Conservation (phyloP, 495 filamentous ascomycete species). For the Aspergillus baeticus region DNA sequence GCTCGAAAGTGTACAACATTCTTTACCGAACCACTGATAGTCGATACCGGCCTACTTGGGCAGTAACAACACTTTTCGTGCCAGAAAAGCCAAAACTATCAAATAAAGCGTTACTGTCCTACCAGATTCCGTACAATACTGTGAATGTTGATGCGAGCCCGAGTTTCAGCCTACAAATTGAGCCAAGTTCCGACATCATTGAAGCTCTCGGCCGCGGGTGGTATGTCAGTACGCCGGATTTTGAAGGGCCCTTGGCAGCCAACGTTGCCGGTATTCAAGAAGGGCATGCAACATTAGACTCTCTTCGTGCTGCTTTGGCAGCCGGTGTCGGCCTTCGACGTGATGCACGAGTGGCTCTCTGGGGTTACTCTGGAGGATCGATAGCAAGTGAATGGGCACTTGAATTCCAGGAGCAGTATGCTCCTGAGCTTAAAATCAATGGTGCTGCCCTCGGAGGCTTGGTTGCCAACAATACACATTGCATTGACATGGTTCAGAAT, state of each 20-base stretch:
- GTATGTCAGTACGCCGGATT: constrained; percentile 48
- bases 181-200: constrained; percentile 1
- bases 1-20: constrained; percentile 42
- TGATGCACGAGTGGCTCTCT: constrained; percentile 33
- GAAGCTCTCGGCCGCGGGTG: constrained; percentile 34
- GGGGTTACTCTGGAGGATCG: constrained; percentile 54
- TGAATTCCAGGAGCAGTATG: constrained; percentile 47
- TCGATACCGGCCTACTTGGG: constrained; percentile 39
- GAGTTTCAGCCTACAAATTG: constrained; percentile 17
- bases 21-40: constrained; percentile 52
- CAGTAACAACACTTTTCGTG: constrained; percentile 49
- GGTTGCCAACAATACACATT: too few relatives aligned
- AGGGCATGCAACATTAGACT: constrained; percentile 48
- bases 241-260: constrained; percentile 40
- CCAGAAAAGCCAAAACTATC: constrained; percentile 30
- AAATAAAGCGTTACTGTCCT: constrained; percentile 42
- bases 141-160: constrained; percentile 30
- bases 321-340: constrained; percentile 16
- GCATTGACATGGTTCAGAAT: too few relatives aligned
- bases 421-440: constrained; percentile 46
- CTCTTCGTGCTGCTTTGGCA: constrained; percentile 39
- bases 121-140: constrained; percentile 45
- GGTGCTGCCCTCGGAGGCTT: constrained; percentile 51
- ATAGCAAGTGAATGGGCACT: constrained; percentile 48
- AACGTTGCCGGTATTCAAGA: constrained; percentile 40